Percentiles rank a stretch among this genome's conserved stretches.
These are phyloP conservation scores for Kodamaea derodonti DNA, from an alignment of 1,139 yeast genomes.

Conservation along the genomic window DNA sequence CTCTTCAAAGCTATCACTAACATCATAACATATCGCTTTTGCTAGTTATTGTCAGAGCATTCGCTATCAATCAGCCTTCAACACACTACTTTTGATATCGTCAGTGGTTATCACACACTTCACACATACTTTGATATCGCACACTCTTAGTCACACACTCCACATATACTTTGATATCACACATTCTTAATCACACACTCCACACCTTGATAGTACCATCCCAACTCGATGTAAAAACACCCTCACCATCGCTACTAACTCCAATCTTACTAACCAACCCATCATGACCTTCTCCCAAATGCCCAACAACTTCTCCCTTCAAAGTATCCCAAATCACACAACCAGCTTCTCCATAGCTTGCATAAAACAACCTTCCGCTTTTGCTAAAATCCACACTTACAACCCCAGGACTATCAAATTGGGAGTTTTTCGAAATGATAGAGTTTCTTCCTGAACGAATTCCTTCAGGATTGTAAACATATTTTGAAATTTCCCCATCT, in stretches of 20 bases:
- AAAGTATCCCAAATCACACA: conserved; percentile 79
- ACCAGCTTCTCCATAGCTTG: conserved; percentile 73
- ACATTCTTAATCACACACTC: too few species aligned
- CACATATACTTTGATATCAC: too few species aligned
- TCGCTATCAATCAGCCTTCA: too few species aligned
- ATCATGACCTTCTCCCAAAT: conserved; percentile 50
- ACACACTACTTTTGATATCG: too few species aligned
- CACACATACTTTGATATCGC: too few species aligned
- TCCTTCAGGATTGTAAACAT: conserved; percentile 28
- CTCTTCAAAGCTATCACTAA: too few species aligned
- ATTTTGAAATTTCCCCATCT: conserved; percentile 64
- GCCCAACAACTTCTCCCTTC: conserved; percentile 61
- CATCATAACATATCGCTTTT: too few species aligned
- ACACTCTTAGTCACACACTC: too few species aligned
- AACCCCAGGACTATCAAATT: conserved; percentile 60
- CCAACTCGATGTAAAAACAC: conserved; percentile 69
- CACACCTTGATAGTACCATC: conserved; percentile 65
- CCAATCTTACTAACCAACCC: conserved; percentile 62
- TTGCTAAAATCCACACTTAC: conserved; percentile 68
- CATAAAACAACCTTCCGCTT: conserved; percentile 72
- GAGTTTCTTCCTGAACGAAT: not conserved
- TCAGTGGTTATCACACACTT: too few species aligned
- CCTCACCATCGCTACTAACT: conserved; percentile 73
- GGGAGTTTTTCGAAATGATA: conserved; percentile 10
- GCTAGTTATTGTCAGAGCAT: too few species aligned